Percentiles rank a stretch among this genome's conserved stretches.
phyloP scores from a whole-genome alignment of 768 basidiomycete genomes.

The Candolleomyces efflorescens region DNA sequence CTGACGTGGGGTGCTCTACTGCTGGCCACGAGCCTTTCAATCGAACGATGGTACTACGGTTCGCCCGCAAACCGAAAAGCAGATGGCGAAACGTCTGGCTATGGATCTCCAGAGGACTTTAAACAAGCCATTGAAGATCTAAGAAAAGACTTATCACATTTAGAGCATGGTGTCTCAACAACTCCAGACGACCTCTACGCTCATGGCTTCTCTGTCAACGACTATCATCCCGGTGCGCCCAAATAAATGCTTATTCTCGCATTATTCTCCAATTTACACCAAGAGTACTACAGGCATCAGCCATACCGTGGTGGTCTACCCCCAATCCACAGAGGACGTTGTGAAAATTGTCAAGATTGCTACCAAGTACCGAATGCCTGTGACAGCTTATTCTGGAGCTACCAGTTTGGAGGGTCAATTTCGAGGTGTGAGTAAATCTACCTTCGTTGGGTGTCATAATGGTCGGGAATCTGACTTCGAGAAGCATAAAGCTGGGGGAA shows the following conservation, averaged over 20 bases:
- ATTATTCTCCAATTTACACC: background rate
- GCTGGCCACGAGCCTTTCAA: background rate
- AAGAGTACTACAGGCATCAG: slow-evolving; percentile 25
- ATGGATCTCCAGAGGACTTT: slow-evolving; percentile 53
- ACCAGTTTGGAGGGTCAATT: slow-evolving; percentile 81
- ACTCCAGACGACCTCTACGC: slow-evolving; percentile 45
- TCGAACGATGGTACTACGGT: background rate
- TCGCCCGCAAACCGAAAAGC: background rate
- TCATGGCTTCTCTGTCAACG: slow-evolving; percentile 54
- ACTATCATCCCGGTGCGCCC: slow-evolving; percentile 45
- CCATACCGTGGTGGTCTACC: slow-evolving; percentile 64
- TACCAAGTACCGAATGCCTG: slow-evolving; percentile 68
- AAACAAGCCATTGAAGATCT: slow-evolving; percentile 49
- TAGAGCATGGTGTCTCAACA: slow-evolving; percentile 38
- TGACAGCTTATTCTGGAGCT: slow-evolving; percentile 76
- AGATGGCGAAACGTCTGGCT: slow-evolving; percentile 20
- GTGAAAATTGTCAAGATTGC: slow-evolving; percentile 74
- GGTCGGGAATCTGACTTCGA: background rate
- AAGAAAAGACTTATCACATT: slow-evolving; percentile 28
- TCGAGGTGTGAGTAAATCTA: slow-evolving; percentile 48
- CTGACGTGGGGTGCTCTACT: background rate
- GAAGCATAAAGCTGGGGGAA: slow-evolving; percentile 50
- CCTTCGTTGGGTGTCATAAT: background rate
- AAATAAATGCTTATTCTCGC: background rate
- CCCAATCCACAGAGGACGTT: slow-evolving; percentile 74